These are phyloP conservation scores for Lactarius trivialis DNA, from an alignment of 768 basidiomycete genomes.

Conservation along the genomic window DNA sequence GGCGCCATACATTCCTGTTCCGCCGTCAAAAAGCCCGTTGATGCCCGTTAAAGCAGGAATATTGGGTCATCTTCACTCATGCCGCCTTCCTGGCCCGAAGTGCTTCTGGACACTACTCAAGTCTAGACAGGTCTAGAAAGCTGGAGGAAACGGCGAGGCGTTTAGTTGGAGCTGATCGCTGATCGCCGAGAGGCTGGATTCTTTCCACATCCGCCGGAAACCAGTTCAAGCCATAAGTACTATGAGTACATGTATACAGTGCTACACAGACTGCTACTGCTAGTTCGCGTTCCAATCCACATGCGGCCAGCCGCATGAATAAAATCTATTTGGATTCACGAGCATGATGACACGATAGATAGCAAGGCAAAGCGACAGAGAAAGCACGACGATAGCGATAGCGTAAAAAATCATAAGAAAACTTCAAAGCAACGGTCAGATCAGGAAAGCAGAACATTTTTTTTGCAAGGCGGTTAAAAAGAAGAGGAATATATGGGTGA, in stretches of 20 bases:
- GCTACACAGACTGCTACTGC: background rate
- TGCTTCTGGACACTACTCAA: background rate
- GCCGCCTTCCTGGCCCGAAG: background rate
- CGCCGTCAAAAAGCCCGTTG: background rate
- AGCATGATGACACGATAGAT: background rate
- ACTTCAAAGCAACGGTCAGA: background rate
- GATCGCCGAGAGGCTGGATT: background rate
- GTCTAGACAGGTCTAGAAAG: background rate
- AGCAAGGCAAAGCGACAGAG: background rate
- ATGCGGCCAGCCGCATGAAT: slow-evolving; percentile 20
- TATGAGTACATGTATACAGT: background rate
- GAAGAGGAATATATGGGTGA: slow-evolving; percentile 4
- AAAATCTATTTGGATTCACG: background rate
- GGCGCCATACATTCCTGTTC: background rate
- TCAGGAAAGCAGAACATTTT: slow-evolving; percentile 10
- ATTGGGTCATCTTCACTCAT: no score
- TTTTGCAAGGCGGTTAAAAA: background rate
- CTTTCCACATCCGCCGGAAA: background rate
- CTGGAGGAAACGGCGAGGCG: background rate
- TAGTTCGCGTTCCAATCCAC: slow-evolving; percentile 4
- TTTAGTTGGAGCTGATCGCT: background rate
- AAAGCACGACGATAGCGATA: slow-evolving; percentile 6
- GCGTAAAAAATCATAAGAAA: slow-evolving; percentile 5
- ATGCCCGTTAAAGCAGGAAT: background rate
- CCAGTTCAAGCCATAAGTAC: background rate